phyloP scores from a whole-genome alignment of 352 stramenopile genomes.

The Halophytophthora batemanensis region DNA sequence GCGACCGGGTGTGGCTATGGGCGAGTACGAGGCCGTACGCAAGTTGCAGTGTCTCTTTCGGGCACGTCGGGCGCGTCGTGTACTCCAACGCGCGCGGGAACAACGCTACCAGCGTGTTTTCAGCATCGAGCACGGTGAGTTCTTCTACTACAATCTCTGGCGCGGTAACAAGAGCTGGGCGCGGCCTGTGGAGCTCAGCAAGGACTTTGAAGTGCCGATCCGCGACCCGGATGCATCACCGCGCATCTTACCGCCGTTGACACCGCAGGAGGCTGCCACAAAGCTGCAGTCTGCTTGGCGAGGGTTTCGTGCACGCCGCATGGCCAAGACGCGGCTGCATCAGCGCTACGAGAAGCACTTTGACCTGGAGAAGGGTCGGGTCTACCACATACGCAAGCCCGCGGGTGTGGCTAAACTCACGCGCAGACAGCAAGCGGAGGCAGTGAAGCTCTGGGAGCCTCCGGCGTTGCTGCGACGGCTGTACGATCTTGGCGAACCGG shows the following conservation, averaged over 20 bases:
- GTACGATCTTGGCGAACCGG: constrained; percentile 61
- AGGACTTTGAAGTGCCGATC: constrained; percentile 58
- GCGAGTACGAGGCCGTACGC: constrained; percentile 70
- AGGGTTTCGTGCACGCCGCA: constrained; percentile 22
- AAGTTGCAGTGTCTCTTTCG: constrained; percentile 75
- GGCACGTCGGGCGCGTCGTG: constrained; percentile 36
- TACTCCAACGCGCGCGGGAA: constrained; percentile 55
- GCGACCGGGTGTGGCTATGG: constrained; percentile 31
- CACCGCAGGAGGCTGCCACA: constrained; percentile 41
- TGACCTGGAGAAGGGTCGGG: constrained; percentile 45
- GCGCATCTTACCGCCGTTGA: constrained; percentile 46
- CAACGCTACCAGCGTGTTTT: constrained; percentile 73
- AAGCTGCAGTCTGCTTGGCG: constrained; percentile 47
- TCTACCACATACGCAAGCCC: constrained; percentile 45
- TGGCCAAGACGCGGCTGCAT: constrained; percentile 26
- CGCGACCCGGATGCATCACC: constrained; percentile 61
- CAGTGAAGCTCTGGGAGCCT: constrained; percentile 23
- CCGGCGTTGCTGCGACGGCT: constrained; percentile 43
- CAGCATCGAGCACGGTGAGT: constrained; percentile 66
- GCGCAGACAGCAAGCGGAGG: constrained; percentile 13
- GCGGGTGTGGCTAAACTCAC: not conserved
- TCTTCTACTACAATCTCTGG: constrained; percentile 83
- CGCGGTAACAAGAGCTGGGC: constrained; percentile 44
- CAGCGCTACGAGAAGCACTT: constrained; percentile 69
- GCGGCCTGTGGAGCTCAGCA: constrained; percentile 33